Evolutionary conservation across 148 eudicot genomes (phyloP).

Genomic region (Nepenthes mirabilis): DNA sequence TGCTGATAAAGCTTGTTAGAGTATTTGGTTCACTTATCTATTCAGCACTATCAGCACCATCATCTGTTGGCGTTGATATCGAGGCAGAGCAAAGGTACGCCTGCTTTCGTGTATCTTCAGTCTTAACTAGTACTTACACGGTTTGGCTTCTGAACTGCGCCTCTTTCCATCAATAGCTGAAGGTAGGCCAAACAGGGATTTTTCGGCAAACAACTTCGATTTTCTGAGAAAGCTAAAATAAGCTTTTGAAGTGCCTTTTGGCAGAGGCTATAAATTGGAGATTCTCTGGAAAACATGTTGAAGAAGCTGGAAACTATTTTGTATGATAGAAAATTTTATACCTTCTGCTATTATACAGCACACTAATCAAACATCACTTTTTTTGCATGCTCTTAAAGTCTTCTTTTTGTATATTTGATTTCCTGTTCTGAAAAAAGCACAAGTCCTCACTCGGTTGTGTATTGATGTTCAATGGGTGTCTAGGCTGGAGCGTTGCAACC

Average conservation of each 20-base stretch:
- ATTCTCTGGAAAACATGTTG: too few relatives aligned
- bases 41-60: constrained; percentile 70
- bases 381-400: not conserved
- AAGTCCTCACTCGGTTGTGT: not conserved
- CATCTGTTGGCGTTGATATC: constrained; percentile 92
- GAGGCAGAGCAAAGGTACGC: constrained; percentile 94
- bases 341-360: too few relatives aligned
- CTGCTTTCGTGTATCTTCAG: not conserved
- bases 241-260: too few relatives aligned
- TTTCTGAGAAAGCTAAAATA: too few relatives aligned
- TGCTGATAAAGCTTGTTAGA: constrained; percentile 82
- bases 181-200: too few relatives aligned
- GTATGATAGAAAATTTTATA: too few relatives aligned
- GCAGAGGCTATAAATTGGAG: too few relatives aligned
- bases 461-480: constrained; percentile 3
- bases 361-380: too few relatives aligned
- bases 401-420: not conserved
- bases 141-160: too few relatives aligned
- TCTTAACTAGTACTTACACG: not conserved
- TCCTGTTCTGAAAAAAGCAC: not conserved
- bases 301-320: too few relatives aligned
- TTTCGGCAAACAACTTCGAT: too few relatives aligned
- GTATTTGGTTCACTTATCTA: constrained; percentile 86
- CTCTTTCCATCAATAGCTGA: too few relatives aligned
- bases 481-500: constrained; percentile 90